These are phyloP conservation scores for Xerocomus nothofagi DNA, from an alignment of 1,284 basidiomycete species.

Conservation along the genomic window DNA sequence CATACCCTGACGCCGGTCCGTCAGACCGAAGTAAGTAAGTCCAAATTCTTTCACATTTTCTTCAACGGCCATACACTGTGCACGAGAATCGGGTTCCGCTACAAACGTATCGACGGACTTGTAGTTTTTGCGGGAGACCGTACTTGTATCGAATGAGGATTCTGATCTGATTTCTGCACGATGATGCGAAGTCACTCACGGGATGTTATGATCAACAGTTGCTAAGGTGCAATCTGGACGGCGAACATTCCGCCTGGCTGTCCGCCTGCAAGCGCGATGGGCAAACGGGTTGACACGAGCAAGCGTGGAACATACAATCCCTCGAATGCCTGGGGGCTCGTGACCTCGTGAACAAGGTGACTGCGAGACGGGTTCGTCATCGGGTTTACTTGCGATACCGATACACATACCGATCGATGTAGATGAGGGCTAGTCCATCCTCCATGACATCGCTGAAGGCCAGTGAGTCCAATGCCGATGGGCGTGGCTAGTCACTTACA, in stretches of 20 bases:
- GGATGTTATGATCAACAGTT: conserved; percentile 95
- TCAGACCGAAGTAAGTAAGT: conserved; percentile 93
- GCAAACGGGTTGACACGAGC: conserved; percentile 5
- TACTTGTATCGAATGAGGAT: conserved; percentile 48
- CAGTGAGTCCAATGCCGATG: conserved; percentile 16
- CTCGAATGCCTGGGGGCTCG: conserved; percentile 95
- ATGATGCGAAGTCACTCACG: conserved; percentile 58
- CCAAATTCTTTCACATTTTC: conserved; percentile 96
- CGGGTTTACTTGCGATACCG: background rate
- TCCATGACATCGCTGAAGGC: conserved; percentile 65
- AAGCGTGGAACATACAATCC: conserved; percentile 63
- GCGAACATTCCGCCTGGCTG: conserved; percentile 80
- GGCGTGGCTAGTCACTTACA: conserved; percentile 51
- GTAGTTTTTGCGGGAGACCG: conserved; percentile 84
- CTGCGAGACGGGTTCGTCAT: conserved; percentile 41
- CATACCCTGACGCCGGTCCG: conserved; percentile 84
- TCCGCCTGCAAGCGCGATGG: conserved; percentile 52
- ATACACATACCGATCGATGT: conserved; percentile 79
- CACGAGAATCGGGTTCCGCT: conserved; percentile 84
- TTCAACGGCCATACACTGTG: conserved; percentile 89
- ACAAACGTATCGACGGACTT: conserved; percentile 79
- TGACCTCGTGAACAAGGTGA: conserved; percentile 95
- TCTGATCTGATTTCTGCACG: conserved; percentile 6
- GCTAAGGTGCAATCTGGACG: conserved; percentile 93
- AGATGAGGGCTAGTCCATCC: conserved; percentile 85